Evolutionary conservation across 1,284 basidiomycete genomes (phyloP), one percentile per base, ranked within the genome.

Genomic region (Pseudozyma sp.): DNA sequence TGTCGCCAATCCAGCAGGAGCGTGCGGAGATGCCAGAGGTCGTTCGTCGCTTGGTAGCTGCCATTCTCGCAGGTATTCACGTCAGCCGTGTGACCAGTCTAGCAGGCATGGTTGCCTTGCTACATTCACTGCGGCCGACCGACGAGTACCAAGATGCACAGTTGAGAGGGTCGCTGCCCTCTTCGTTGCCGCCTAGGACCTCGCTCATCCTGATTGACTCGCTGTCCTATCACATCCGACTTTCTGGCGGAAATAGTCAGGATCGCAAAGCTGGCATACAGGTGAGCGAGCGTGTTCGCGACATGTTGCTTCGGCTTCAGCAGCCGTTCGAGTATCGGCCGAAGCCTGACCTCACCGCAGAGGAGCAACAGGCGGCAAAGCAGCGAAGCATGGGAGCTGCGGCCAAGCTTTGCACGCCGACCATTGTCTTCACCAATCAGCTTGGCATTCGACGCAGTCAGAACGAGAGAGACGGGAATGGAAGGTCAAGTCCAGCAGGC

Each of bases 361-460:
- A 74, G 18, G 54, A 50, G 35, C 53, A 42, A 21, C 34, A 52
- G 35, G 43, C 51, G n/a, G 35, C 55, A 11, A 48, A 59, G 18
- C 40, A 53, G 18, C 38, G 42, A 31, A 48, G 47, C 25, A n/a
- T 7, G 0, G 61, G 61, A 4, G 54, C 69, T 4, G 66, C 66
- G 6, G n/a, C 38, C 3, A 60, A 54, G 51, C 38, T 74, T 36
- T 74, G 71, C 42, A 49, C 53, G 2, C 71, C 71, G 5, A 74
- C 71, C 1, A 59, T 74, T 16, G 54, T 74, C 13, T 74, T 74
- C 39, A 65, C 71, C 2, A 74, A 69, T n/a, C 71, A 74, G 40
- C 57, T 74, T 11, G 62, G 61, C n/a, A 57, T 74, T 7, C 58
- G 66, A 5, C 47, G 62, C 16, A 52, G 40, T 16, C 58, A 55